phyloP scores from a whole-genome alignment of 2,329 filamentous ascomycete species.

The Pseudogymnoascus sp. region DNA sequence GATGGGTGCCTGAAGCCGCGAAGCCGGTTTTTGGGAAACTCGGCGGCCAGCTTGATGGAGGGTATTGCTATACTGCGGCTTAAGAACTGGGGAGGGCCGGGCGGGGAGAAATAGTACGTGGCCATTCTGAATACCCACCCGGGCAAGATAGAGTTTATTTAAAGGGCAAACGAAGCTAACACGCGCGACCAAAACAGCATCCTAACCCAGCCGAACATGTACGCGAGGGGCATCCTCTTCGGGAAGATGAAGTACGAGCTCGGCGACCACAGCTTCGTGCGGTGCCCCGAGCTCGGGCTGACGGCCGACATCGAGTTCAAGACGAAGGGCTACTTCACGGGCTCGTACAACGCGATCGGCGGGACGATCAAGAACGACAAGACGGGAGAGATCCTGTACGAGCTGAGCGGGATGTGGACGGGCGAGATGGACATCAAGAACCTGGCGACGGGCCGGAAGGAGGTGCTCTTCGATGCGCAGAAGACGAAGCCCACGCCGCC shows the following conservation, averaged over 20 bases:
- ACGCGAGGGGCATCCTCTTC: conserved; percentile 90
- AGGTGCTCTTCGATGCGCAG: conserved; percentile 80
- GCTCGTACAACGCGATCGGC: conserved; percentile 92
- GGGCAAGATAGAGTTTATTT: not conserved
- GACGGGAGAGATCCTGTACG: conserved; percentile 79
- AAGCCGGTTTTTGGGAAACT: conserved; percentile 94
- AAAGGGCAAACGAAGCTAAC: conserved; percentile 29
- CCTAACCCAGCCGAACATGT: conserved; percentile 97
- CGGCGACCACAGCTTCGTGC: conserved; percentile 87
- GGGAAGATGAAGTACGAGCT: conserved; percentile 99
- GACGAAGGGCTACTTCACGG: conserved; percentile 93
- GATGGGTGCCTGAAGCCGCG: conserved; percentile 92
- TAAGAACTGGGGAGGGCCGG: conserved; percentile 63
- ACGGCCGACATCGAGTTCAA: conserved; percentile 95
- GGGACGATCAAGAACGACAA: conserved; percentile 83
- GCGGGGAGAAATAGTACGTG: conserved; percentile 79
- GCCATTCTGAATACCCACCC: not conserved
- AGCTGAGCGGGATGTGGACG: conserved; percentile 87
- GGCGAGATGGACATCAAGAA: conserved; percentile 92
- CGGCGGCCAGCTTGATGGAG: conserved; percentile 96
- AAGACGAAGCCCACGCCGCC: conserved; percentile 70
- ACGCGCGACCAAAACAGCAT: conserved; percentile 39
- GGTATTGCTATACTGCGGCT: conserved; percentile 82
- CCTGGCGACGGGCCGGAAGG: conserved; percentile 79
- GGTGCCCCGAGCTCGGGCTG: conserved; percentile 80